Conservation (phyloP, 2,329 filamentous ascomycete genomes). For the Venturia nashicola region DNA sequence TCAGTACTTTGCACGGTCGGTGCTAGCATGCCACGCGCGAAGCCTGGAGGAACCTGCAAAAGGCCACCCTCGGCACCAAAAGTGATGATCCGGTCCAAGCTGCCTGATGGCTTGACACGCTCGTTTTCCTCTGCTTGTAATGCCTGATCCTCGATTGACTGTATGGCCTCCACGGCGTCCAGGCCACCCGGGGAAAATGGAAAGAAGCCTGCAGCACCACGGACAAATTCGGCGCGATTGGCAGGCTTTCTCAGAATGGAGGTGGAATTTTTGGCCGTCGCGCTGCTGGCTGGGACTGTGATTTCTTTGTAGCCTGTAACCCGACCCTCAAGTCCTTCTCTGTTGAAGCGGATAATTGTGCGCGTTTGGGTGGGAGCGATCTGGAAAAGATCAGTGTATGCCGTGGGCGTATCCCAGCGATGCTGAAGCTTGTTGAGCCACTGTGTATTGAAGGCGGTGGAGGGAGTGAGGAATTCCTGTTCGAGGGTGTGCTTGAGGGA, state of each 20-base stretch:
- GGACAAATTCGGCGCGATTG: constrained; percentile 76
- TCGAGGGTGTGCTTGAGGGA: constrained; percentile 61
- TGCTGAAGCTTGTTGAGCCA: constrained; percentile 89
- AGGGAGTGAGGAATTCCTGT: constrained; percentile 65
- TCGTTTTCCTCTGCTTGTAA: constrained; percentile 37
- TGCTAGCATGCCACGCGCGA: constrained; percentile 67
- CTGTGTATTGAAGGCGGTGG: constrained; percentile 62
- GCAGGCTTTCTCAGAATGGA: constrained; percentile 79
- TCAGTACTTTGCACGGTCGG: constrained; percentile 45
- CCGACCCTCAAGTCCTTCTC: constrained; percentile 81
- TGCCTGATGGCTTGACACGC: constrained; percentile 29
- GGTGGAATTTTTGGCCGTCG: constrained; percentile 90
- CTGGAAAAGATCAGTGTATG: constrained; percentile 74
- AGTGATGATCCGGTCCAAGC: constrained; percentile 76
- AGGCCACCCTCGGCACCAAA: constrained; percentile 66
- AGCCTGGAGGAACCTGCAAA: constrained; percentile 70
- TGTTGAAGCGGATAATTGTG: constrained; percentile 84
- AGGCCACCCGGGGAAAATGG: constrained; percentile 87
- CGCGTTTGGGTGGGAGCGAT: constrained; percentile 85
- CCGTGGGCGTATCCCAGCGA: constrained; percentile 70
- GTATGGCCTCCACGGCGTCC: constrained; percentile 74
- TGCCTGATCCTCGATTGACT: constrained; percentile 68
- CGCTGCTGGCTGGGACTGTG: constrained; percentile 77
- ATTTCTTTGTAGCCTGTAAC: constrained; percentile 93
- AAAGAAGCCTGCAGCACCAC: constrained; percentile 86